Base-by-base conservation (phyloP, 441 rosid genomes). In the Adansonia grandidieri region DNA sequence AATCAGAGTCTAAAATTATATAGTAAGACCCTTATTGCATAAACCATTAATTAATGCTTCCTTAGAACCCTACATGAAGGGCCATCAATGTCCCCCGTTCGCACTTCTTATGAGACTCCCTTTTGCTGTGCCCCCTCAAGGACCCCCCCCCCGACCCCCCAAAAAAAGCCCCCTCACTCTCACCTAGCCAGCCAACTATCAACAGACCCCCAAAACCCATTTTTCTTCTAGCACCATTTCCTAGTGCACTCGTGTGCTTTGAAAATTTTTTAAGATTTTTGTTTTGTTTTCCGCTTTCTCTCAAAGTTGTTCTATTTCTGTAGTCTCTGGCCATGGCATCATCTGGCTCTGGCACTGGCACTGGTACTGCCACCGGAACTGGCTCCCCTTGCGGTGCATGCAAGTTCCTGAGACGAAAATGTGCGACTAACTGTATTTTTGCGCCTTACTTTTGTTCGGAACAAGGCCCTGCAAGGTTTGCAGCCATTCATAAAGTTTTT, bases 361-460 rank as follows among this genome's bases (percentile, higher is more conserved):
- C 32, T 28, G 32, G 5, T 17, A 44, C 71, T 44, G 53, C 28
- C 14, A 3, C 71, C n/a, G 80, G 85, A 37, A 72, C 81, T 0
- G 91, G 97, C 10, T 91, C 98, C 67, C 98, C 98, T 0, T 93
- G 98, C 61, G 98, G 98, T 7, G 98, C 98, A 40, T 95, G 98
- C 94, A 95, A 95, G 87, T 95, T 95, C 72, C 81, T 95, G 69
- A 79, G 98, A 65, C 80, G 98, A 81, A 95, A 95, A 88, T 95
- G 98, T n/a, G 90, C 94, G 0, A 74, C 89, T 5, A 97, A 92
- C 81, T 95, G 98, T 81, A 77, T 95, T 7, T 95, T 95, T 67
- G 98, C 98, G 2, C 98, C 98, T 1, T 95, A 95, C 80, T 95
- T 95, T 71, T 86, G 92, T 82, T 86, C 98, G 14, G 98, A 95